Conservation (phyloP, 2,329 filamentous ascomycete genomes). For the Aspergillus felis region DNA sequence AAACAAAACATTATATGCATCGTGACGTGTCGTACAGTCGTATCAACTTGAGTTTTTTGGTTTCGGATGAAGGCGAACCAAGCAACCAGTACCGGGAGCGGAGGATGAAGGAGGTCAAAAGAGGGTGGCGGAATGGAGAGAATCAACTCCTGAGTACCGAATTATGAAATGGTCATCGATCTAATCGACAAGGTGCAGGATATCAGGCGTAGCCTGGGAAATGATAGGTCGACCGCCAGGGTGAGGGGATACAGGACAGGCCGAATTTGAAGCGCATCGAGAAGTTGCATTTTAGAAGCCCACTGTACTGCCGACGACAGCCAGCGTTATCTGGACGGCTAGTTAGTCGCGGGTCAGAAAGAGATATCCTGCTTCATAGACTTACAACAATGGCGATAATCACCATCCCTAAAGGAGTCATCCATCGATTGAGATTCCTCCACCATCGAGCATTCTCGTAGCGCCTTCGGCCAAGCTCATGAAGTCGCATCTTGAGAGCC, state of each 20-base stretch:
- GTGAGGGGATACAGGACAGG: background rate
- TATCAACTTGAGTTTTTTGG: conserved; percentile 23
- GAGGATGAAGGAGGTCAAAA: conserved; percentile 6
- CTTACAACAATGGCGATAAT: conserved; percentile 55
- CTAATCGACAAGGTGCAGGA: conserved; percentile 2
- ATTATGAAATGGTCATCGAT: conserved; percentile 8
- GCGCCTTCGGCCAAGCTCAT: conserved; percentile 45
- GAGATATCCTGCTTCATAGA: conserved; percentile 6
- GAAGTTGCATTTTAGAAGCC: conserved; percentile 22
- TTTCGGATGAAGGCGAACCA: conserved; percentile 14
- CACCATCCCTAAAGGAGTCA: conserved; percentile 55
- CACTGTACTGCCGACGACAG: conserved; percentile 30
- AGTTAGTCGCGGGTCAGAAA: conserved; percentile 6
- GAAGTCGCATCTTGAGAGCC: conserved; percentile 43
- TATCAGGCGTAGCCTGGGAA: conserved; percentile 8
- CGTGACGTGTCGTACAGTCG: conserved; percentile 27
- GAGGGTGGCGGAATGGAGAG: conserved; percentile 2
- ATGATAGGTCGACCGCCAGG: background rate
- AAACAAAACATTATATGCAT: conserved; percentile 27
- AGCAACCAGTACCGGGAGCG: conserved; percentile 8
- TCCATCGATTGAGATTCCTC: conserved; percentile 60
- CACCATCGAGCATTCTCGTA: conserved; percentile 62
- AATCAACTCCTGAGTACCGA: conserved; percentile 6
- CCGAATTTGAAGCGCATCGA: background rate
- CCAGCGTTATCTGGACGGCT: conserved; percentile 23